Percentiles rank a stretch among this genome's conserved stretches.
Conservation (phyloP, 2,329 filamentous ascomycete species). For the Ophiostoma himal-ulmi region DNA sequence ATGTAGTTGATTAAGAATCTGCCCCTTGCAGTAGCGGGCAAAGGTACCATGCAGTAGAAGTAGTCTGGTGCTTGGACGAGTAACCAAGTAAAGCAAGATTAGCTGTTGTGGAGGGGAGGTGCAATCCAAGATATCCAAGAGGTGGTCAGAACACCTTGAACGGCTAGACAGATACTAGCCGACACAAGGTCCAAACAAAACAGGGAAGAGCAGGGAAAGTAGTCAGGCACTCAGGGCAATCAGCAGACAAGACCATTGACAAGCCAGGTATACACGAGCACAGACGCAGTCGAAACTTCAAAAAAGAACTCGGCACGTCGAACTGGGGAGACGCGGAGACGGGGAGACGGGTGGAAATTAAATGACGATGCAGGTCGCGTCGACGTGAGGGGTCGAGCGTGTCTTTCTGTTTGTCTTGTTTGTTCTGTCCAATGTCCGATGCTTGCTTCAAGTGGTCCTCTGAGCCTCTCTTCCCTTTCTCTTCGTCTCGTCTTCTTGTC, state of each 20-base stretch:
- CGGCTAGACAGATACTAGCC: background rate
- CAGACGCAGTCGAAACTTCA: background rate
- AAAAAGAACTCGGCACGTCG: background rate
- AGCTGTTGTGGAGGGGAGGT: background rate
- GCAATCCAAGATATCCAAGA: background rate
- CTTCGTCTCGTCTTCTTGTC: background rate
- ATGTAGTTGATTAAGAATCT: background rate
- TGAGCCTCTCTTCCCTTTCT: background rate
- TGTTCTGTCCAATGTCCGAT: background rate
- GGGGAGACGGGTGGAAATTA: background rate
- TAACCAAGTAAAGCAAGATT: background rate
- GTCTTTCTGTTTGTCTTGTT: background rate
- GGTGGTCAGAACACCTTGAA: background rate
- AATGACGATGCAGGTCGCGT: background rate
- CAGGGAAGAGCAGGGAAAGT: background rate
- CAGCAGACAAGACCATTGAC: background rate
- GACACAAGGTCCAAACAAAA: background rate
- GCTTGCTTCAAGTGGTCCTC: too few relatives aligned
- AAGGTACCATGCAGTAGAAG: conserved; percentile 6
- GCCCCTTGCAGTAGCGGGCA: conserved; percentile 3
- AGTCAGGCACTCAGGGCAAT: background rate
- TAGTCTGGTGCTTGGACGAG: background rate
- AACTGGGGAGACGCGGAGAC: background rate
- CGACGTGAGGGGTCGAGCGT: background rate
- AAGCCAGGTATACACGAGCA: background rate